Evolutionary conservation across 352 stramenopile species (phyloP), one percentile per base, ranked within the genome.

Genomic region (Albugo candida): DNA sequence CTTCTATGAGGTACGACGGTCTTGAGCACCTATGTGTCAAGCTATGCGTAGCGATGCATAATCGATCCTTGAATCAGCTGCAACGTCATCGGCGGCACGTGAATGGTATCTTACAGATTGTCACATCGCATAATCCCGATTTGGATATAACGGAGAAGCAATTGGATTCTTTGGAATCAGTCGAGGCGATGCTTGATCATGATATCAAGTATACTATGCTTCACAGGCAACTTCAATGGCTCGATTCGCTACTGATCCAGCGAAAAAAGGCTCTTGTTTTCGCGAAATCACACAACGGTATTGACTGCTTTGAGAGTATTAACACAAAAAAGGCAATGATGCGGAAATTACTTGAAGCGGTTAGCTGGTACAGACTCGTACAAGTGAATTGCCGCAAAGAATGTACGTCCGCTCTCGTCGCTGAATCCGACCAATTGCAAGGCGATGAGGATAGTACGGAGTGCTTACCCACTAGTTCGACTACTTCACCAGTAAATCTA

Each of bases 351-450:
- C 55, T 91, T 0, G 75, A 87, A 48, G 78, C 74, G 2, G 78
- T 83, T 36, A 86, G 74, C 52, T 91, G 78, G 75, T 91, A 87
- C 43, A 67, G 78, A 13, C 59, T 87, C 34, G 62, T 87, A n/a
- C 74, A 91, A 51, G 67, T 61, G n/a, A 87, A 84, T 21, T 60
- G 71, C 3, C 59, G 74, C 17, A 66, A 83, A 37, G 65, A 86
- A 42, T 72, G 69, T 1, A 66, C 69, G 0, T 78, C 67, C 0
- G 66, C 54, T 1, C 72, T 64, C 21, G 72, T 82, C 0, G 54
- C 61, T 18, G 49, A 31, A 31, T 10, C 8, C 3, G 24, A 31
- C 11, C 8, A 48, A 38, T 10, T 24, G 13, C 34, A 41, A 20
- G 36, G 34, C 35, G 13, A 45, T 31, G 34, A 52, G 27, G 40